These are phyloP conservation scores for Articulospora tetracladia DNA, from an alignment of 495 filamentous ascomycete genomes.

Conservation along the genomic window DNA sequence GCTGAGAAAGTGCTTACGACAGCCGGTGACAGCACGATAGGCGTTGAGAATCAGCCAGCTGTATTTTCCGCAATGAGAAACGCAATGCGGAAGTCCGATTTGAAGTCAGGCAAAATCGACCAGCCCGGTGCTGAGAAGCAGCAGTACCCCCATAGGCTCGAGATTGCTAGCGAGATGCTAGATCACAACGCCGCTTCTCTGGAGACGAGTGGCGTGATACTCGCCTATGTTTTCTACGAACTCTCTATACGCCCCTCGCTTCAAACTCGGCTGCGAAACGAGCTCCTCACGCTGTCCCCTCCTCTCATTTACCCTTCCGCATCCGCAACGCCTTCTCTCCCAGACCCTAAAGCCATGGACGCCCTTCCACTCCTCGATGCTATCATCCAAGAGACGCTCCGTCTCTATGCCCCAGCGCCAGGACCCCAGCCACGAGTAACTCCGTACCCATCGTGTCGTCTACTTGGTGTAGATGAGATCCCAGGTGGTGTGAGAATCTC, in stretches of 20 bases:
- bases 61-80: constrained; percentile 7
- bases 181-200: constrained; percentile 75
- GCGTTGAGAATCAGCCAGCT: not conserved
- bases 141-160: constrained; percentile 5
- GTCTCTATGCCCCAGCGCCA: constrained; percentile 68
- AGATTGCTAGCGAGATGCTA: constrained; percentile 61
- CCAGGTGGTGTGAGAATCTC: constrained; percentile 59
- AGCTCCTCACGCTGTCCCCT: constrained; percentile 49
- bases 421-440: constrained; percentile 71
- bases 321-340: constrained; percentile 44
- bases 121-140: not conserved
- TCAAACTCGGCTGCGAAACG: constrained; percentile 55
- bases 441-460: constrained; percentile 33
- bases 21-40: not conserved
- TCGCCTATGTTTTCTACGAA: constrained; percentile 69
- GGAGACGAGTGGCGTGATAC: constrained; percentile 68
- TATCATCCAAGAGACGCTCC: constrained; percentile 68
- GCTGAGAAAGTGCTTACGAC: not conserved
- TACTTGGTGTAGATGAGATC: constrained; percentile 49
- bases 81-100: not conserved
- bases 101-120: not conserved
- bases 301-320: constrained; percentile 5
- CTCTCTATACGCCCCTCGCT: constrained; percentile 51
- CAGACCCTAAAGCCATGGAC: constrained; percentile 42
- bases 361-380: constrained; percentile 66